A percentile compares a stretch with the other conserved stretches of the same genome.
Evolutionary conservation across 768 basidiomycete genomes (phyloP).

Genomic region (Xerocomellus intermedius): DNA sequence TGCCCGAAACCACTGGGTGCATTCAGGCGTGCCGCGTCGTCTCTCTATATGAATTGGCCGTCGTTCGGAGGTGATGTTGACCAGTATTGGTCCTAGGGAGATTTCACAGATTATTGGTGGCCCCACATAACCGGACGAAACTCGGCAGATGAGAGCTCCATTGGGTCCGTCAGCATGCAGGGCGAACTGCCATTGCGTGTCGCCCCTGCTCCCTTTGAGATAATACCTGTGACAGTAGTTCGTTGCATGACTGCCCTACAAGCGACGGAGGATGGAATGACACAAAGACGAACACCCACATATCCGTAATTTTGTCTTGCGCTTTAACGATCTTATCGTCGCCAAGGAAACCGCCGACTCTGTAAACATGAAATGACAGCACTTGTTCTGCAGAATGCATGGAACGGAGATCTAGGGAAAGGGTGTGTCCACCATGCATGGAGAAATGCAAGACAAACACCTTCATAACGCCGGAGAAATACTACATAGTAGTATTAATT

Average conservation of each 20-base stretch:
- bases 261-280: not conserved
- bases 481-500: no score
- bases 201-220: conserved; percentile 17
- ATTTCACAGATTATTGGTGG: conserved; percentile 10
- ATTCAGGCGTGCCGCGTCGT: conserved; percentile 6
- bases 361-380: conserved; percentile 27
- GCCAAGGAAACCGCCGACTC: conserved; percentile 24
- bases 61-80: conserved; percentile 17
- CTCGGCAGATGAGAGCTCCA: conserved; percentile 20
- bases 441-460: not conserved
- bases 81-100: conserved; percentile 3
- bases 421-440: not conserved
- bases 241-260: not conserved
- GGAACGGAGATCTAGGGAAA: not conserved
- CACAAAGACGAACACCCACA: conserved; percentile 12
- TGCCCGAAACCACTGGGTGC: conserved; percentile 25
- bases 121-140: conserved; percentile 21
- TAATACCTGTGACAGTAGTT: conserved; percentile 18
- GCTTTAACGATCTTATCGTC: conserved; percentile 26
- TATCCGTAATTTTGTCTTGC: conserved; percentile 20
- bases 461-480: not conserved
- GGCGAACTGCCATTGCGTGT: conserved; percentile 19
- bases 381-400: not conserved
- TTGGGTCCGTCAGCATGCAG: conserved; percentile 19
- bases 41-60: conserved; percentile 8